A percentile compares a stretch with the other conserved stretches of the same genome.
Evolutionary conservation across 129 eudicot species (phyloP).

Genomic region (Sambucus nigra): DNA sequence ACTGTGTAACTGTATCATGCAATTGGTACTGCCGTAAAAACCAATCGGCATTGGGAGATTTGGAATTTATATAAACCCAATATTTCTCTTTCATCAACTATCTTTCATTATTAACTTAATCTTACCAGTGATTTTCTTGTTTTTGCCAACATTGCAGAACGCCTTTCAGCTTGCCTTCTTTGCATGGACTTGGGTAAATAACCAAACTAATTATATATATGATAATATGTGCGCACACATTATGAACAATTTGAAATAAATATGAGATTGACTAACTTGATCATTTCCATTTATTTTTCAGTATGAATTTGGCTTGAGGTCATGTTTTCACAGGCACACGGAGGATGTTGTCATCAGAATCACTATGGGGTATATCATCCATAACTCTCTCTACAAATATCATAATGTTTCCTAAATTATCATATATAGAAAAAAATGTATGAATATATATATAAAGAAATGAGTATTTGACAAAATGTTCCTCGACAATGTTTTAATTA

Average conservation of each 20-base stretch:
- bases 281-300: conserved; percentile 2
- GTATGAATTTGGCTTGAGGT: conserved; percentile 38
- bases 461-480: too few relatives aligned
- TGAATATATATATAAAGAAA: too few relatives aligned
- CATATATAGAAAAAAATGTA: too few relatives aligned
- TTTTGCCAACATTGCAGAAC: conserved; percentile 29
- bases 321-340: conserved; percentile 46
- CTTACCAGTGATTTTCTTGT: not conserved
- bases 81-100: not conserved
- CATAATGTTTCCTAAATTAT: too few relatives aligned
- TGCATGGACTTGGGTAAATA: conserved; percentile 48
- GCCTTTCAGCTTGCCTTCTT: conserved; percentile 73
- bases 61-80: too few relatives aligned
- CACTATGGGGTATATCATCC: conserved; percentile 51
- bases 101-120: not conserved
- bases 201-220: conserved; percentile 1
- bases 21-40: too few relatives aligned
- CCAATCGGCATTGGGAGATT: too few relatives aligned
- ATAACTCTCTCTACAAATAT: too few relatives aligned
- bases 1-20: too few relatives aligned
- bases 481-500: too few relatives aligned
- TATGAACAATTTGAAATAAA: too few relatives aligned
- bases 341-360: conserved; percentile 36
- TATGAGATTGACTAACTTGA: too few relatives aligned
- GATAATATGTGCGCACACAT: not conserved